Conservation (phyloP, 805 yeast species). For the Cyberlindnera misumaiensis region DNA sequence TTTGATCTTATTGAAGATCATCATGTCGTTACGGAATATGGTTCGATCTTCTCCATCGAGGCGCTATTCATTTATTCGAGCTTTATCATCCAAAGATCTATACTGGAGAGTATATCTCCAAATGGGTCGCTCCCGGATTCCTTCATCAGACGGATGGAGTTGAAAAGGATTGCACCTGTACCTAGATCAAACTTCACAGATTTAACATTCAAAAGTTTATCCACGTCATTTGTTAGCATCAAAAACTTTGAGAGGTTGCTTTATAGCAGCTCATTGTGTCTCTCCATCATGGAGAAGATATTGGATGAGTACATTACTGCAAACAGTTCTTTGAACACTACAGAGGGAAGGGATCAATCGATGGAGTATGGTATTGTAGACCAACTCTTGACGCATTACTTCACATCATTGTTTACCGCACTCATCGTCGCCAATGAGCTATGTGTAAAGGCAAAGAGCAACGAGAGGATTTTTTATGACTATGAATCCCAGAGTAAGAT, state of each 20-base stretch:
- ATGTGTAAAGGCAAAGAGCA: slow-evolving; percentile 14
- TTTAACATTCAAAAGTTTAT: slow-evolving; percentile 6
- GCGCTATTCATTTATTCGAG: slow-evolving; percentile 12
- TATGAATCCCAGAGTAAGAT: slow-evolving; percentile 12
- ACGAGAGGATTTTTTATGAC: slow-evolving; percentile 7
- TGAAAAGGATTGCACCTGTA: slow-evolving; percentile 20
- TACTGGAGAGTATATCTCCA: slow-evolving; percentile 14
- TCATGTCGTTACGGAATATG: slow-evolving; percentile 13
- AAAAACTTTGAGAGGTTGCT: slow-evolving; percentile 13
- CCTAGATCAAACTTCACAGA: slow-evolving; percentile 20
- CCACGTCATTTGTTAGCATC: slow-evolving; percentile 9
- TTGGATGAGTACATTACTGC: slow-evolving; percentile 3
- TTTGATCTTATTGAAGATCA: slow-evolving; percentile 13
- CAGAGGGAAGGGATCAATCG: slow-evolving; percentile 4
- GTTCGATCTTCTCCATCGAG: slow-evolving; percentile 16
- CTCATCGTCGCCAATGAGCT: slow-evolving; percentile 13
- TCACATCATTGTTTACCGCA: slow-evolving; percentile 9
- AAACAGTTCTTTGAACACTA: slow-evolving; percentile 3
- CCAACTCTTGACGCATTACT: slow-evolving; percentile 11
- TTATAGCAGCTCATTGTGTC: slow-evolving; percentile 7
- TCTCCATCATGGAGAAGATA: slow-evolving; percentile 7
- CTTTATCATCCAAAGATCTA: slow-evolving; percentile 11
- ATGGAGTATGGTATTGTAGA: slow-evolving; percentile 11
- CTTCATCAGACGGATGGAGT: slow-evolving; percentile 8
- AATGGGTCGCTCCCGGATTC: slow-evolving; percentile 4